Conservation (phyloP, 306 rosid species). For the Amphicarpaea edgeworthii region DNA sequence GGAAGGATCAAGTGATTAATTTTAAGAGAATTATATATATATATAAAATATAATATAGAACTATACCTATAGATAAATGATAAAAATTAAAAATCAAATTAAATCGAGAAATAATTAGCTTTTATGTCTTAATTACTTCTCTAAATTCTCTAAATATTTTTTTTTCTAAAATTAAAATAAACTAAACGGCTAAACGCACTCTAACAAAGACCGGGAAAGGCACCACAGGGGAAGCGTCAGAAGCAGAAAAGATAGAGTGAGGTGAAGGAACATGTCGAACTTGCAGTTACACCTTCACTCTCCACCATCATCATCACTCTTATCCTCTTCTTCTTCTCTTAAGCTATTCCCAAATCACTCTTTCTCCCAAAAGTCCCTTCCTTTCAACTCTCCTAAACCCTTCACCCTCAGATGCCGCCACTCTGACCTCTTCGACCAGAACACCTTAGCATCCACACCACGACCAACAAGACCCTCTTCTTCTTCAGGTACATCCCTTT, state of each 20-base stretch:
- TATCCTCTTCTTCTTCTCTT: constrained; percentile 41
- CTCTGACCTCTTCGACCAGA: constrained; percentile 63
- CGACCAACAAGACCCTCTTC: background rate
- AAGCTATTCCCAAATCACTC: constrained; percentile 35
- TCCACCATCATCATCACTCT: constrained; percentile 24
- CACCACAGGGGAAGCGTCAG: background rate
- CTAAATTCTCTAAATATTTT: no score
- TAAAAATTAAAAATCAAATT: no score
- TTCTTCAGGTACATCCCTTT: constrained; percentile 54
- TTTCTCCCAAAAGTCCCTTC: constrained; percentile 28
- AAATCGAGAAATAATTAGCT: no score
- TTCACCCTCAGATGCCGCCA: constrained; percentile 62
- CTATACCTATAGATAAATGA: no score
- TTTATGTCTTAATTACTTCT: no score
- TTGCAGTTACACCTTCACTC: constrained; percentile 51
- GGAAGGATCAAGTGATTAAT: no score
- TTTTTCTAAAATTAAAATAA: background rate
- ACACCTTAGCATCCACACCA: constrained; percentile 38
- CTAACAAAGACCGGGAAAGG: constrained; percentile 10
- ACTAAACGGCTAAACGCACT: background rate
- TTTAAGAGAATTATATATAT: no score
- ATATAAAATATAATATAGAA: no score
- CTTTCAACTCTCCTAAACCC: constrained; percentile 44
- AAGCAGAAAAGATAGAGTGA: background rate
- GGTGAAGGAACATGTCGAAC: constrained; percentile 48